Base-by-base conservation (phyloP, 1,284 basidiomycete genomes). In the Mycena citricolor region DNA sequence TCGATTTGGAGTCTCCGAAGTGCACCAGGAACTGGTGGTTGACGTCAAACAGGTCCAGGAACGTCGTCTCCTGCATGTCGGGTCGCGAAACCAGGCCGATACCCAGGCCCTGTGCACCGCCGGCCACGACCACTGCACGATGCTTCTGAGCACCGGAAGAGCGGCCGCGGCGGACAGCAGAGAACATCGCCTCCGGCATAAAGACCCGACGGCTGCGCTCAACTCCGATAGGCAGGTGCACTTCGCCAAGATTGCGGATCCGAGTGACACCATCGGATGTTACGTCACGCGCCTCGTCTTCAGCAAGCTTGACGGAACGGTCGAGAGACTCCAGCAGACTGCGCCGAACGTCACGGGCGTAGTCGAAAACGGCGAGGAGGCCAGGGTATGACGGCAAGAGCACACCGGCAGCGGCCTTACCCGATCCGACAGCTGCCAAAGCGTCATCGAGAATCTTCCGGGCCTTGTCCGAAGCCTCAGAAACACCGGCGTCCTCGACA, bases 111-210 rank as follows among this genome's bases (percentile, higher is more conserved):
- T 81, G 73, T 4, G 79, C 57, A 46, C 85, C 86, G 43, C 85
- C 87, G 40, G 85, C 84, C 34, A 89, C 85, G 40, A 86, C 66
- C 7, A 76, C 68, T 11, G 71, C 68, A 4, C 61, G 54, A 3
- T 68, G 69, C 14, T 71, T 67, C 31, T 73, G 72, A 32, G 70
- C 66, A 26, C 62, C 65, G 59, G 71, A 69, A 37, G 65, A 61
- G 51, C 72, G 76, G 33, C 72, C 66, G 34, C 68, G 64, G 47
- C 77, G 69, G 46, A 71, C 65, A 14, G 73, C 66, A 38, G 77
- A 79, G 69, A 99, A 99, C 97, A 99, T 99, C 14, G 90, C 94
- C 60, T 94, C 86, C 10, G 95, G 90, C 69, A 93, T 84, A 73
- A 99, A 99, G 10, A 94, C 82, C 8, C 93, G 76, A 44, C 81